phyloP scores from a whole-genome alignment of 1,284 basidiomycete genomes.

The Fomitiporia mediterranea region DNA sequence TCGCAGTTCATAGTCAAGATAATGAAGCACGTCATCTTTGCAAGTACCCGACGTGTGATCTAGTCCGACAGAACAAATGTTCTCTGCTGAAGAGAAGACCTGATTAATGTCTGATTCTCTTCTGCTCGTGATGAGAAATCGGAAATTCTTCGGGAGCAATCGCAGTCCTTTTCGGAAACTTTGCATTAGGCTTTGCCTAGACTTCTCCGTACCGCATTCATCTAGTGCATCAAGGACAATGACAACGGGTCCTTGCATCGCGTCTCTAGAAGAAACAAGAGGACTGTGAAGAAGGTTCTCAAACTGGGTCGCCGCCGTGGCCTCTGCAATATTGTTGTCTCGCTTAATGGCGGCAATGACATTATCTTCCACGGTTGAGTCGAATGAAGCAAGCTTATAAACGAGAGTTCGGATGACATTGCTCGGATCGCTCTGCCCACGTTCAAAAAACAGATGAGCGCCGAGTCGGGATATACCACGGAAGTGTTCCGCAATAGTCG shows the following conservation, averaged over 20 bases:
- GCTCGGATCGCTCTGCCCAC: slow-evolving; percentile 18
- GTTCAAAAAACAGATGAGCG: no score
- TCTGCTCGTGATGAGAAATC: no score
- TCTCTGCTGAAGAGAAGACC: neutral
- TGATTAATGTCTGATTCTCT: neutral
- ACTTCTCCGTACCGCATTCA: no score
- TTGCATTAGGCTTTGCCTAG: slow-evolving; percentile 29
- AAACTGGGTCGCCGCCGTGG: neutral
- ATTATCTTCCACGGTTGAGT: slow-evolving; percentile 3
- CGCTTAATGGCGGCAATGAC: neutral
- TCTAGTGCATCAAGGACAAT: no score
- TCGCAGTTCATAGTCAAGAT: no score
- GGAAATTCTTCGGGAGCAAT: neutral
- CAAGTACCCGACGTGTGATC: neutral
- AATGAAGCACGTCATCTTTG: neutral
- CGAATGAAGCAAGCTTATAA: slow-evolving; percentile 21
- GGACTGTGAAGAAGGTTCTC: neutral
- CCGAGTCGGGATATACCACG: neutral
- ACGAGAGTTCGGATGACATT: slow-evolving; percentile 23
- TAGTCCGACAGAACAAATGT: neutral
- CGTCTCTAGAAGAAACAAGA: neutral
- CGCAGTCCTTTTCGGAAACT: neutral
- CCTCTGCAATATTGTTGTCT: neutral
- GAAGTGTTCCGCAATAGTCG: slow-evolving; percentile 6
- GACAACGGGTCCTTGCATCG: no score